A percentile compares a stretch with the other conserved stretches of the same genome.
Evolutionary conservation across 2,329 filamentous ascomycete genomes (phyloP).

Genomic region (Fusarium torreyae): DNA sequence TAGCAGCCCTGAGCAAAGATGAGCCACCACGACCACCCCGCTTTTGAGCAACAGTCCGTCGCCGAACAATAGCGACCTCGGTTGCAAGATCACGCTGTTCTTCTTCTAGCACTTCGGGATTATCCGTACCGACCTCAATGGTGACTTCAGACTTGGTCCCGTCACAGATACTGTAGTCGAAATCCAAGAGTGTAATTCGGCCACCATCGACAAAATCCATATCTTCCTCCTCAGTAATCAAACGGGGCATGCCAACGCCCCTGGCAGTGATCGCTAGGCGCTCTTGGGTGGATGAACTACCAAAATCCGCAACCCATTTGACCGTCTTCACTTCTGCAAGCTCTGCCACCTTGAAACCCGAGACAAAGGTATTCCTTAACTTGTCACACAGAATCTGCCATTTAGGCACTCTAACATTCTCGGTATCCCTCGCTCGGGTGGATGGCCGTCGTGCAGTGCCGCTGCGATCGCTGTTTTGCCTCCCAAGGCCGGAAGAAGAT

Average conservation of each 20-base stretch:
- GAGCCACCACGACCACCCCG: constrained; percentile 62
- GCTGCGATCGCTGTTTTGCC: constrained; percentile 52
- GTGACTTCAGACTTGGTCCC: constrained; percentile 72
- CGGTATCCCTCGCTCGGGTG: constrained; percentile 49
- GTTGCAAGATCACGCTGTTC: constrained; percentile 81
- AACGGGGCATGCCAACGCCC: constrained; percentile 73
- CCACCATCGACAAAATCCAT: constrained; percentile 85
- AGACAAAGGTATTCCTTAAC: constrained; percentile 78
- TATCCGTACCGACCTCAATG: constrained; percentile 81
- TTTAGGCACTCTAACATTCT: constrained; percentile 67
- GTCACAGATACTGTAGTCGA: constrained; percentile 73
- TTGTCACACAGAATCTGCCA: constrained; percentile 80
- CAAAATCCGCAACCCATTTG: constrained; percentile 77
- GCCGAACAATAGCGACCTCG: constrained; percentile 83
- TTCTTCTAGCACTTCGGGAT: constrained; percentile 80
- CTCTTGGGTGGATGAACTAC: constrained; percentile 64
- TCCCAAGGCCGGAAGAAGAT: constrained; percentile 48
- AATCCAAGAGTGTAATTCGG: constrained; percentile 80
- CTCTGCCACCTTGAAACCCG: constrained; percentile 75
- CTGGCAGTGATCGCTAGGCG: constrained; percentile 80
- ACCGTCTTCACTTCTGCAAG: constrained; percentile 77
- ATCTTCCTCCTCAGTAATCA: constrained; percentile 77
- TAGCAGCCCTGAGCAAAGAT: constrained; percentile 64
- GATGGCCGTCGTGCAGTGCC: constrained; percentile 53
- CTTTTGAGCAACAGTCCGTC: constrained; percentile 78